Percentiles rank a stretch among this genome's conserved stretches.
These are phyloP conservation scores for Metrosideros polymorpha DNA, from an alignment of 441 rosid species.

Conservation along the genomic window DNA sequence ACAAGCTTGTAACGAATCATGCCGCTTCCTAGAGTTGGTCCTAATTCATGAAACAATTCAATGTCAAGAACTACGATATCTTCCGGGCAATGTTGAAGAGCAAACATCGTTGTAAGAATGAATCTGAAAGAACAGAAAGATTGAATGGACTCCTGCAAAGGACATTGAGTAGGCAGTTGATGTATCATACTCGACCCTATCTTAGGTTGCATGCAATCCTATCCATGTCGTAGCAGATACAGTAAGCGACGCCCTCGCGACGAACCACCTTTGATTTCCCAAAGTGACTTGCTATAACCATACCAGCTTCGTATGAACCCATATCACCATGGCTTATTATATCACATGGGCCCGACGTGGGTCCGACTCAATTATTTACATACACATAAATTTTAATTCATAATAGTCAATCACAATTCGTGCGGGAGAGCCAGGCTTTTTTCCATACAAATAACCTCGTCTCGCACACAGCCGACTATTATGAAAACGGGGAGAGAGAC, in stretches of 20 bases:
- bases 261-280: background rate
- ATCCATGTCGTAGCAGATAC: background rate
- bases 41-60: constrained; percentile 12
- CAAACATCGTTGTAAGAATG: background rate
- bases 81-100: background rate
- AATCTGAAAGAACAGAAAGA: background rate
- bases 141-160: background rate
- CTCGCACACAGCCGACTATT: background rate
- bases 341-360: background rate
- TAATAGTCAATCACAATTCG: background rate
- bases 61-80: background rate
- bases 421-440: background rate
- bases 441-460: background rate
- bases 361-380: accelerated
- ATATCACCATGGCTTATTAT: background rate
- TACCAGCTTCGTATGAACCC: accelerated
- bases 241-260: background rate
- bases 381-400: background rate
- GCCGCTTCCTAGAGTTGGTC: constrained; percentile 57
- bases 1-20: constrained; percentile 37
- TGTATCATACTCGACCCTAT: background rate
- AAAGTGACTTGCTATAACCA: background rate
- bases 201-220: background rate
- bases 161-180: background rate
- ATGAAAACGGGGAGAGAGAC: background rate